Percentiles rank a stretch among this genome's conserved stretches.
Conservation (phyloP, 164 flowering plant species). For the Vitis vinifera region ASM3070453v1 NC_081809.1:2423501-2424000, state of each 20-base stretch:
- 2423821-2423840: constrained; percentile 21
- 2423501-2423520: too few relatives aligned
- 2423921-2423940: constrained; percentile 54
- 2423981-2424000: constrained; percentile 93
- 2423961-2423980: constrained; percentile 93
- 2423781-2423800: not conserved
- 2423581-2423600: too few relatives aligned
- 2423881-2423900: constrained; percentile 70
- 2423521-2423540: too few relatives aligned
- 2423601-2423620: not conserved
- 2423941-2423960: constrained; percentile 72
- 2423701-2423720: constrained; percentile 89
- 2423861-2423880: constrained; percentile 73
- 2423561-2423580: too few relatives aligned
- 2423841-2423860: constrained; percentile 84
- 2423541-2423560: too few relatives aligned
- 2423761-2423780: constrained; percentile 4
- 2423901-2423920: constrained; percentile 76
- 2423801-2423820: not conserved
- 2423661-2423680: constrained; percentile 65
- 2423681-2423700: constrained; percentile 82
- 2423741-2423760: constrained; percentile 81
- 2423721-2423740: constrained; percentile 92
- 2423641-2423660: constrained; percentile 56
- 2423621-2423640: not conserved